Evolutionary conservation across 768 basidiomycete species (phyloP), one percentile per base, ranked within the genome.

Genomic region (Boletus eberwhitei): DNA sequence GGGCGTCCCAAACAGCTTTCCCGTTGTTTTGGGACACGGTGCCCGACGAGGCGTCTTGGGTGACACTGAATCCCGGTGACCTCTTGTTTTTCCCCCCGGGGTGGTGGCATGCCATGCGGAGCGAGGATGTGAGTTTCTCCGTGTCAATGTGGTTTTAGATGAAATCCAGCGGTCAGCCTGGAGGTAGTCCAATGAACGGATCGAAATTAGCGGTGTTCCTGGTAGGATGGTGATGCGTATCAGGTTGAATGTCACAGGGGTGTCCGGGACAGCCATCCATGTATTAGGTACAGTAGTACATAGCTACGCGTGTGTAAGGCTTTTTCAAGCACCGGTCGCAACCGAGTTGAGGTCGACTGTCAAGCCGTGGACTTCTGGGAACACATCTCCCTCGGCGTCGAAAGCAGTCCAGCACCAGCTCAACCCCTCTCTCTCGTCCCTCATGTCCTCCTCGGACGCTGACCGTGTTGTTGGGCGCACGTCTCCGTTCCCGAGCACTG

Each of bases 91-190:
- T 98, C 60, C 96, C 96, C 19, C 88, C 90, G 5, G 86, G 90
- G 29, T 96, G 93, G 93, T 96, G 93, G 93, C 93, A 96, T 70
- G 88, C 87, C 17, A 90, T 93, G 88, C 82, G 85, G 59, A 87
- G 85, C 69, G 90, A 91, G 72, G 80, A 81, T 22, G 83, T 77
- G 37, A 93, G 91, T 73, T 87, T 91, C 67, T 94, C 92, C 40
- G 79, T 94, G 43, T 95, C 93, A 32, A 87, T 93, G 80, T 94
- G 92, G 91, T 95, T 92, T 70, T 95, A 73, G 71, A 66, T 71
- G 65, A 62, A 61, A 57, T 52, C 57, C 57, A 53, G 58, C 59
- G 55, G 48, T 63, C 52, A 62, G 52, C 59, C 64, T 60, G 66
- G 56, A 26, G 64, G 65, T 59, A 26, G 35, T 37, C 34, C 37